These are phyloP conservation scores for Chenopodium suecicum DNA, from an alignment of 148 eudicot genomes.

Conservation along the genomic window DNA sequence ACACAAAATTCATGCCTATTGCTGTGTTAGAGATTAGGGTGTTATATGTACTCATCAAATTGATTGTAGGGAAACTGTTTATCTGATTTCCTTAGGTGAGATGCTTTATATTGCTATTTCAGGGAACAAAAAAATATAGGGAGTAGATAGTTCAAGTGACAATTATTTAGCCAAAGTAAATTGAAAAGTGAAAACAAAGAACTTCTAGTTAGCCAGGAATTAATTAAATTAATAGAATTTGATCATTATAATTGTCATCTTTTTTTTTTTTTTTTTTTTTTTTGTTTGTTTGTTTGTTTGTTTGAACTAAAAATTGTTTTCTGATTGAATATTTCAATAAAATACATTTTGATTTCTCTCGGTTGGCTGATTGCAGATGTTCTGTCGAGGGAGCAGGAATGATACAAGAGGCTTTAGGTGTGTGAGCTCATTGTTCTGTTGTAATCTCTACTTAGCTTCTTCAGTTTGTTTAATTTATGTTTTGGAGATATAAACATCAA, in stretches of 20 bases:
- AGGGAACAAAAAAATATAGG: not conserved
- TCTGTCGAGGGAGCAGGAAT: conserved; percentile 93
- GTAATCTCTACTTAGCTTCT: not conserved
- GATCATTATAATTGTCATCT: not conserved
- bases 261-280: not conserved
- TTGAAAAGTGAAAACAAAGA: not conserved
- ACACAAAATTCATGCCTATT: not conserved
- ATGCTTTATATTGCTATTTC: not conserved
- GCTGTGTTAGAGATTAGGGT: not conserved
- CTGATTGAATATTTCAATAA: not conserved
- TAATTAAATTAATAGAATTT: not conserved
- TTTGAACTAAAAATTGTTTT: not conserved
- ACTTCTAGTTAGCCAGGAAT: not conserved
- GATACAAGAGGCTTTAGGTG: conserved; percentile 98
- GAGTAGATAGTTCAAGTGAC: not conserved
- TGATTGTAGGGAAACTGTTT: not conserved
- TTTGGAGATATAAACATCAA: not conserved
- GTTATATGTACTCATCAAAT: not conserved
- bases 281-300: too few species aligned
- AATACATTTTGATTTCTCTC: conserved; percentile 11
- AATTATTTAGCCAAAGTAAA: not conserved
- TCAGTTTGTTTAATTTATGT: not conserved
- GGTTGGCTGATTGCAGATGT: conserved; percentile 58
- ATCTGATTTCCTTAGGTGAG: not conserved
- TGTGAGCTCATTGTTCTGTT: not conserved